phyloP scores from a whole-genome alignment of 768 basidiomycete species.

The Chalciporus sphaerocephalus region DNA sequence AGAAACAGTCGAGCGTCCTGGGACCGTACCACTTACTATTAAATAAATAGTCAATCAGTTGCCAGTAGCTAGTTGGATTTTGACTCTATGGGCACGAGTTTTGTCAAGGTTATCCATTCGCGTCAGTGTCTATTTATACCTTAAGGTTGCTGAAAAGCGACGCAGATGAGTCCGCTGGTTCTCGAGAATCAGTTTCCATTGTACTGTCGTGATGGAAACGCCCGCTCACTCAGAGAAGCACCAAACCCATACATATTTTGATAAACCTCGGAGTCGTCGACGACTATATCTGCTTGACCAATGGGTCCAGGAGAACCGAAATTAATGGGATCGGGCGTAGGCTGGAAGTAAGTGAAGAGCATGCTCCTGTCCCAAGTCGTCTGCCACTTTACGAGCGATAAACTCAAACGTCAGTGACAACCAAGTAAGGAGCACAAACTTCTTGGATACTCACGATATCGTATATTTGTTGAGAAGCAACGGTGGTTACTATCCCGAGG shows the following conservation, averaged over 20 bases:
- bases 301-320: slow-evolving; percentile 45
- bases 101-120: not conserved
- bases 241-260: slow-evolving; percentile 69
- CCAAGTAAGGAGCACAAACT: not conserved
- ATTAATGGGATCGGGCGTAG: slow-evolving; percentile 28
- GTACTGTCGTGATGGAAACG: not conserved
- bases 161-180: slow-evolving; percentile 68
- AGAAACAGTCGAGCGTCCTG: not conserved
- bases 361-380: slow-evolving; percentile 37
- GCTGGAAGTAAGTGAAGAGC: slow-evolving; percentile 30
- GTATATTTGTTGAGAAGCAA: slow-evolving; percentile 48
- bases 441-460: slow-evolving; percentile 40
- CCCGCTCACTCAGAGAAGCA: slow-evolving; percentile 51
- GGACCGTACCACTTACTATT: slow-evolving; percentile 23
- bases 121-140: slow-evolving; percentile 32
- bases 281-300: slow-evolving; percentile 57
- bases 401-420: slow-evolving; percentile 1
- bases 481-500: slow-evolving; percentile 20
- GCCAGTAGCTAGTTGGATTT: slow-evolving; percentile 56
- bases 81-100: slow-evolving; percentile 33
- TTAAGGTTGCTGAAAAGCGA: slow-evolving; percentile 58
- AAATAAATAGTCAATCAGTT: slow-evolving; percentile 56
- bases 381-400: slow-evolving; percentile 45
- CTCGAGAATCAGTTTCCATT: slow-evolving; percentile 2
- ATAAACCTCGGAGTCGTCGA: slow-evolving; percentile 51